phyloP scores from a whole-genome alignment of 2,329 filamentous ascomycete genomes.

The Arachnomyces sp. region DNA sequence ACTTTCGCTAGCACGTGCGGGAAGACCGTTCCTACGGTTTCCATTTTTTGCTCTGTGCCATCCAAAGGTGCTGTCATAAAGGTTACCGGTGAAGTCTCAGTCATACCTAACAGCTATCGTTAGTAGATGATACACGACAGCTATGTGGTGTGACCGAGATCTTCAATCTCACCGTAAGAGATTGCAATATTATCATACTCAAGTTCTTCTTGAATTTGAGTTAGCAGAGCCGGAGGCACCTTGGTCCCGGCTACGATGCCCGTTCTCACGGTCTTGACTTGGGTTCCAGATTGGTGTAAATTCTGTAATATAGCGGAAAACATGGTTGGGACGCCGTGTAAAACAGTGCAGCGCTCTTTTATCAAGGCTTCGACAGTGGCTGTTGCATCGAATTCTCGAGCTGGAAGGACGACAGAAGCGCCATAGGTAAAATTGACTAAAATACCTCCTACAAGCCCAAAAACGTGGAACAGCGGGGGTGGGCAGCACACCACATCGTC shows the following conservation, averaged over 20 bases:
- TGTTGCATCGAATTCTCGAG: constrained; percentile 61
- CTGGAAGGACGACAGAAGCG: constrained; percentile 66
- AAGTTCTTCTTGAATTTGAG: too few relatives aligned
- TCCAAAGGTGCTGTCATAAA: constrained; percentile 74
- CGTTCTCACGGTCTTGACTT: constrained; percentile 53
- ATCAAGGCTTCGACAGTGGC: constrained; percentile 60
- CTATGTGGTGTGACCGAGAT: too few relatives aligned
- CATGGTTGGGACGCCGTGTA: constrained; percentile 80
- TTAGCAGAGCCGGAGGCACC: too few relatives aligned
- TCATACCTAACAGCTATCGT: too few relatives aligned
- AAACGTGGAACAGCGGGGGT: constrained; percentile 78
- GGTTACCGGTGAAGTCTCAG: constrained; percentile 69
- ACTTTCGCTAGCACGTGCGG: constrained; percentile 72
- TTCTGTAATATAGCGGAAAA: constrained; percentile 57
- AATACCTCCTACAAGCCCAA: constrained; percentile 69
- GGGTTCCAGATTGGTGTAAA: constrained; percentile 40
- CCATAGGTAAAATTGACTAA: constrained; percentile 66
- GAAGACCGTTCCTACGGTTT: constrained; percentile 67
- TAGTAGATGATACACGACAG: too few relatives aligned
- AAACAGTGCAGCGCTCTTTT: constrained; percentile 60
- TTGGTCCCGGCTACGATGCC: constrained; percentile 74
- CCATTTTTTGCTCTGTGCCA: constrained; percentile 55
- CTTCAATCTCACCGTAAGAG: too few relatives aligned
- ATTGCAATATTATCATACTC: too few relatives aligned
- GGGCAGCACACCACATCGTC: constrained; percentile 69